Conservation (phyloP, 345 rosid genomes). For the Psidium guajava region DNA sequence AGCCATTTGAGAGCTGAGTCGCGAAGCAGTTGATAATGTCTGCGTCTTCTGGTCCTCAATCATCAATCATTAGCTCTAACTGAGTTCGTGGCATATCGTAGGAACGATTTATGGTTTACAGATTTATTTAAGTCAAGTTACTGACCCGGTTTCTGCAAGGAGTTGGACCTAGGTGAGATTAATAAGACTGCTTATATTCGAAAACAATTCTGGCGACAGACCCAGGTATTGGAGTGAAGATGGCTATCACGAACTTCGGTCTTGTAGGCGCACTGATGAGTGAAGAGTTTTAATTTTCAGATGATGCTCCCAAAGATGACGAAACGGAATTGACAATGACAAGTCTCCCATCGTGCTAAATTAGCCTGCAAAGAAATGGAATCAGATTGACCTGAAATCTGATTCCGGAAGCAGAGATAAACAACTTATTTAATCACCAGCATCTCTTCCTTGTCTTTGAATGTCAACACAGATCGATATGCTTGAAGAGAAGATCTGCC, state of each 20-base stretch:
- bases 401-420: background rate
- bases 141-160: background rate
- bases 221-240: slow-evolving; percentile 9
- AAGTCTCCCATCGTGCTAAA: slow-evolving; percentile 41
- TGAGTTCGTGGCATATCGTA: background rate
- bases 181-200: background rate
- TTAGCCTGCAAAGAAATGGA: slow-evolving; percentile 12
- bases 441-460: slow-evolving; percentile 24
- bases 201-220: background rate
- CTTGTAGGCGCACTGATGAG: slow-evolving; percentile 24
- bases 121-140: background rate
- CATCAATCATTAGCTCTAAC: background rate
- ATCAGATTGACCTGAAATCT: background rate
- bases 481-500: slow-evolving; percentile 8
- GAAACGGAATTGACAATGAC: slow-evolving; percentile 30
- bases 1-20: background rate
- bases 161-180: background rate
- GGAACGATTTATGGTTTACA: background rate
- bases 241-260: slow-evolving; percentile 24
- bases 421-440: slow-evolving; percentile 5
- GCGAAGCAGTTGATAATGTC: background rate
- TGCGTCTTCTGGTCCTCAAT: background rate
- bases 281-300: slow-evolving; percentile 18
- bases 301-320: slow-evolving; percentile 40
- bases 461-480: slow-evolving; percentile 17